Evolutionary conservation across 768 basidiomycete genomes (phyloP).

Genomic region (Mrakia blollopis): DNA sequence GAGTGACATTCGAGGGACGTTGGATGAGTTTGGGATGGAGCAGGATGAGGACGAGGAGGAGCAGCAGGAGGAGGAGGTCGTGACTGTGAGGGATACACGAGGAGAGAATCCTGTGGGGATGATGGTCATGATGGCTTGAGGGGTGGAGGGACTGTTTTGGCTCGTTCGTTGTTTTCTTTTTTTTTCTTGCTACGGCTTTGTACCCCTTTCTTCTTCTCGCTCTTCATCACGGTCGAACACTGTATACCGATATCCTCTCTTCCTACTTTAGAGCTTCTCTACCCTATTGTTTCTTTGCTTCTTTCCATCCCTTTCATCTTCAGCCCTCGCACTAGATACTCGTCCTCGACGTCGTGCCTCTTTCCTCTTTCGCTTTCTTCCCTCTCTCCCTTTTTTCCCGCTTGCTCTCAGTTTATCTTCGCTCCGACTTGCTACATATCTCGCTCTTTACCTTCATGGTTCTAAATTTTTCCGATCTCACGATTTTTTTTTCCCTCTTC

Average conservation of each 20-base stretch:
- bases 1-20: conserved; percentile 26
- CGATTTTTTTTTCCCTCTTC: neutral
- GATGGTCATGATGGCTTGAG: neutral
- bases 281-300: neutral
- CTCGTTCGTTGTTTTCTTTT: neutral
- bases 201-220: neutral
- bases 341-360: no score
- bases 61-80: no score
- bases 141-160: no score
- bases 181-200: neutral
- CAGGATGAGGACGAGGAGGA: neutral
- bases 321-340: neutral
- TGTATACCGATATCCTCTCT: neutral
- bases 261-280: neutral
- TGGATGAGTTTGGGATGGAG: neutral
- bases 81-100: no score
- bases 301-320: neutral
- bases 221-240: neutral
- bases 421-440: no score
- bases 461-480: no score
- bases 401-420: no score
- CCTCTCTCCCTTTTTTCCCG: neutral
- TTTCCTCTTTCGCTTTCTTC: neutral
- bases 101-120: neutral
- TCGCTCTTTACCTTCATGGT: no score